Conservation (phyloP, 352 stramenopile genomes). For the Pythium biforme region DNA sequence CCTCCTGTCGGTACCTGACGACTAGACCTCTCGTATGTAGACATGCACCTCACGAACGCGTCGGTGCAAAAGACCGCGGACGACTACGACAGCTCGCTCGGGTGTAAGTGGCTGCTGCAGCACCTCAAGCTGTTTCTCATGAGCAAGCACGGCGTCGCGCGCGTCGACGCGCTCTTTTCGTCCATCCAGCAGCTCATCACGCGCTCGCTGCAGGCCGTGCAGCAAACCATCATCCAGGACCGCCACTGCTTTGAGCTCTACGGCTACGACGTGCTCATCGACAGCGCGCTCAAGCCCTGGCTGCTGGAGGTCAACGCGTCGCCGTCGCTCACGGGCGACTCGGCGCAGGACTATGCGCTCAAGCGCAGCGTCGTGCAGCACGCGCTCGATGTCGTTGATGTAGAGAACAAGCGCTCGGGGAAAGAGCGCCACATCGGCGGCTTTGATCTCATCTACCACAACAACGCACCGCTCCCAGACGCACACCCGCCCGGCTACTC, state of each 20-base stretch:
- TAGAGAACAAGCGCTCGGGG: slow-evolving; percentile 53
- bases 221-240: slow-evolving; percentile 88
- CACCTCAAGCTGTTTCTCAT: slow-evolving; percentile 66
- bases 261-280: slow-evolving; percentile 89
- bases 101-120: slow-evolving; percentile 65
- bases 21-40: slow-evolving; percentile 22
- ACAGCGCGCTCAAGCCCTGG: slow-evolving; percentile 82
- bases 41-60: slow-evolving; percentile 95
- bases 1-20: too few species aligned
- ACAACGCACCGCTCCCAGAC: slow-evolving; percentile 35
- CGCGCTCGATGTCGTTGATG: slow-evolving; percentile 84
- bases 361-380: slow-evolving; percentile 89
- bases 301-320: slow-evolving; percentile 88
- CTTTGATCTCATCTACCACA: slow-evolving; percentile 71
- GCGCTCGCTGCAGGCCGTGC: slow-evolving; percentile 78
- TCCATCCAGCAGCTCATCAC: slow-evolving; percentile 87
- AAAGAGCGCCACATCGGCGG: slow-evolving; percentile 55
- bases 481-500: slow-evolving; percentile 51
- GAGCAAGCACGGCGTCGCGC: slow-evolving; percentile 61
- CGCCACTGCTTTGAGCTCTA: slow-evolving; percentile 90
- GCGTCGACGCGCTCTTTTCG: slow-evolving; percentile 65
- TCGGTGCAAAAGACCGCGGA: slow-evolving; percentile 86
- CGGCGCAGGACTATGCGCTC: slow-evolving; percentile 77
- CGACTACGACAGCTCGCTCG: slow-evolving; percentile 69
- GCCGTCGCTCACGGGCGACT: slow-evolving; percentile 53